Evolutionary conservation across 2,329 filamentous ascomycete genomes (phyloP).

Genomic region (Sclerotinia sclerotiorum): DNA sequence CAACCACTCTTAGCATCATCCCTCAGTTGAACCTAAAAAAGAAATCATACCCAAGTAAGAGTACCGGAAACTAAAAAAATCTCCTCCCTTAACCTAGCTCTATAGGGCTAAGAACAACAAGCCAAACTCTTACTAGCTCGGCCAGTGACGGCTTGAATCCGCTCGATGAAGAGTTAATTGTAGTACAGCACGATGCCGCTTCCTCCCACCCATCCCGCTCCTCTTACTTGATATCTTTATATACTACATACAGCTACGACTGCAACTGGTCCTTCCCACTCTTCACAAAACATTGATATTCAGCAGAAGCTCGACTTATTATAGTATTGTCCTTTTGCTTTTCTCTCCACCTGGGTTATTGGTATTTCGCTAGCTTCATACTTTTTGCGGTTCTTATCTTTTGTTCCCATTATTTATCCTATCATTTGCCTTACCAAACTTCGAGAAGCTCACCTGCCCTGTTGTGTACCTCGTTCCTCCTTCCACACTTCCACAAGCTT

Average conservation of each 20-base stretch:
- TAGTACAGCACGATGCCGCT: slow-evolving; percentile 11
- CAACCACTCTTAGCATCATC: background rate
- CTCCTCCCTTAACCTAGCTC: slow-evolving; percentile 1
- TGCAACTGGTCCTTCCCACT: background rate
- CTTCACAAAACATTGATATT: background rate
- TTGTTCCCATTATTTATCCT: background rate
- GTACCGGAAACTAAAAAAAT: slow-evolving; percentile 11
- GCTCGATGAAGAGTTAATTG: slow-evolving; percentile 1
- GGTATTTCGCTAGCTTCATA: background rate
- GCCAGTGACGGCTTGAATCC: slow-evolving; percentile 14
- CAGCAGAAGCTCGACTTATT: background rate
- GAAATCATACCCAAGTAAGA: background rate
- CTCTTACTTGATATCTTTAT: background rate
- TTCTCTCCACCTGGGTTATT: background rate
- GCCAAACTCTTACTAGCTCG: background rate
- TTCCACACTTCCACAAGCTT: slow-evolving; percentile 17
- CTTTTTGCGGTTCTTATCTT: slow-evolving; percentile 12
- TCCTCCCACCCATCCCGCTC: slow-evolving; percentile 16
- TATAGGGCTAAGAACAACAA: slow-evolving; percentile 5
- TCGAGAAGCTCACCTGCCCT: slow-evolving; percentile 23
- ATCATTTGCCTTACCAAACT: slow-evolving; percentile 22
- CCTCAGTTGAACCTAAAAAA: slow-evolving; percentile 12
- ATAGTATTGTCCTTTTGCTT: background rate
- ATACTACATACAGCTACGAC: background rate
- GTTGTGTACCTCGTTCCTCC: slow-evolving; percentile 16